Evolutionary conservation across 768 basidiomycete genomes (phyloP), one percentile per base, ranked within the genome.

Genomic region (Holtermannia corniformis): DNA sequence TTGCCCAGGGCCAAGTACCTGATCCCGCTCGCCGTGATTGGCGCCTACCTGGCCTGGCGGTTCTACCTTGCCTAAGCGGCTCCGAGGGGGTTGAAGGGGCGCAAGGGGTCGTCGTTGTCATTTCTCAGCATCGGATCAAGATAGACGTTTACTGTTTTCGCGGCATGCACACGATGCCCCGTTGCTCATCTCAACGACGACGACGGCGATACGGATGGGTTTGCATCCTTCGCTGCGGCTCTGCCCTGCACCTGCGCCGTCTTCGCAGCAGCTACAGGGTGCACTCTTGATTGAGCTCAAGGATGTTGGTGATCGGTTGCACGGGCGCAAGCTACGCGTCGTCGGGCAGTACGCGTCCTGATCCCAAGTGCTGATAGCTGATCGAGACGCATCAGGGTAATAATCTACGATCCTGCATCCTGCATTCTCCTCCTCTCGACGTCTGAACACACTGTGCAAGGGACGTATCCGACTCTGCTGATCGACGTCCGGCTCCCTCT

Each of bases 31-130:
- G 80, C 76, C 43, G 73, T 87, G 23, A 75, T 93, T 44, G 86
- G 80, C 57, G 90, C 79, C 46, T 92, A 89, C 81, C 85, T 93
- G 62, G 90, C 82, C 45, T 93, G 82, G 82, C 80, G 87, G 57
- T 83, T 78, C 74, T 88, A 88, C 72, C 57, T 70, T 41, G 70
- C 72, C 50, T 71, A 58, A 57, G 28, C 19, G 25, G 19, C 10
- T 37, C 32, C 10, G 32, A 37, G 32, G 7, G n/a, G n/a, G n/a
- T n/a, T n/a, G n/a, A n/a, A n/a, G n/a, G n/a, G n/a, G n/a, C n/a
- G n/a, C n/a, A n/a, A n/a, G n/a, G n/a, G n/a, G n/a, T n/a, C n/a
- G n/a, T n/a, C n/a, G n/a, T n/a, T n/a, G n/a, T n/a, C n/a, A n/a
- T n/a, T n/a, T n/a, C n/a, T n/a, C n/a, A n/a, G n/a, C n/a, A n/a